Conservation (phyloP, 306 rosid genomes). For the Trifolium repens region DNA sequence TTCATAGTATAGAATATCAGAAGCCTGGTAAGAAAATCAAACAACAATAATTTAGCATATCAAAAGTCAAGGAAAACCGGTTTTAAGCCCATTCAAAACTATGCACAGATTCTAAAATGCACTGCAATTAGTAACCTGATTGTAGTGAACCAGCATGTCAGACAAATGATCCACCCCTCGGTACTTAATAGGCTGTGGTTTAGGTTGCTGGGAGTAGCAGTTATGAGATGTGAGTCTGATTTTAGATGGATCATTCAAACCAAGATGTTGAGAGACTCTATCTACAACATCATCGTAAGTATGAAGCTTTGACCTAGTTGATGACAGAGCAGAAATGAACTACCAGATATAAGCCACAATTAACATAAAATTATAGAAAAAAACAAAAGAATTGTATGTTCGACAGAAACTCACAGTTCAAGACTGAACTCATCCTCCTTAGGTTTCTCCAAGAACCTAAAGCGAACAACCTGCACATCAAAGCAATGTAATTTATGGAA, state of each 20-base stretch:
- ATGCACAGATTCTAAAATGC: background rate
- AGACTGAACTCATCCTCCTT: conserved; percentile 87
- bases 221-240: conserved; percentile 82
- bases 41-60: conserved; percentile 17
- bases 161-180: conserved; percentile 76
- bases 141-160: conserved; percentile 81
- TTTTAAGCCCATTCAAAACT: background rate
- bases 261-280: conserved; percentile 63
- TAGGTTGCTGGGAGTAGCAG: conserved; percentile 57
- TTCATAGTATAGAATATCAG: conserved; percentile 81
- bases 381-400: conserved; percentile 1
- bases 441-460: conserved; percentile 84
- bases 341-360: background rate
- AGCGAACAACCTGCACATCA: conserved; percentile 80
- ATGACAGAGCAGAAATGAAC: conserved; percentile 22
- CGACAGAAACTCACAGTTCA: conserved; percentile 69
- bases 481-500: conserved; percentile 16
- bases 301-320: conserved; percentile 60
- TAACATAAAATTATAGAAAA: background rate
- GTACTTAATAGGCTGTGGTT: conserved; percentile 39
- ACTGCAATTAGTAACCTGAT: conserved; percentile 59
- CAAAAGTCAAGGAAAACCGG: background rate
- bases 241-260: conserved; percentile 73
- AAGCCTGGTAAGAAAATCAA: conserved; percentile 45
- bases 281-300: conserved; percentile 68